Base-by-base conservation (phyloP, 2,329 filamentous ascomycete species). In the Fusarium floridanum region DNA sequence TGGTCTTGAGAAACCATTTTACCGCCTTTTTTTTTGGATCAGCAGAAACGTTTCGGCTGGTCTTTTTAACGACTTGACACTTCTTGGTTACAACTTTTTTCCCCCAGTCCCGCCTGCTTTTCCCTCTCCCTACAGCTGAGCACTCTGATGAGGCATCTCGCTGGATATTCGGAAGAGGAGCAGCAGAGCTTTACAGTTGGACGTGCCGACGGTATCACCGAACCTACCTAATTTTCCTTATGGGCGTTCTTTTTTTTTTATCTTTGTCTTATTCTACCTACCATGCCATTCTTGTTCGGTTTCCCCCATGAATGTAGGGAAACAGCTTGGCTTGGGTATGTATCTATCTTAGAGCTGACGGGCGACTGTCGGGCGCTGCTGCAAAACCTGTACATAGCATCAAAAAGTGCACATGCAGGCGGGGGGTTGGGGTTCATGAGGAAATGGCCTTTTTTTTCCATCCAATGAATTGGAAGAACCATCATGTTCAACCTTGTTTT, bases 121-220 rank as follows among this genome's bases (percentile, higher is more conserved):
- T 66, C 39, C 59, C 37, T 24, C 37, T 34, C 36, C 22, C 50
- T 60, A 45, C 37, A 43, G 27, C 34, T 36, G 20, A 22, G 22
- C 27, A 48, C 57, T 45, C 34, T 6, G 22, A 24, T 22, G 22
- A 24, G 32, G 48, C 53, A 27, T 60, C 36, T 24, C 45, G 55
- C 41, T 71, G 70, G 68, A 62, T 27, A 36, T 53, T 17, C 16
- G 22, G 24, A 36, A 53, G 37, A 39, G 57, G 59, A 59, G 24
- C 29, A 22, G 41, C 67, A 74, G 72, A 63, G 72, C 66, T 64
- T 69, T 56, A 63, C 39, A 72, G 73, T 62, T 66, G 73, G 71
- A 70, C 73, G 68, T 72, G 62, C 34, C 71, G 68, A 67, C 68
- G 73, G 73, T 76, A 62, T 72, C 73, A 76, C 73, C 73, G 73